phyloP scores from a whole-genome alignment of 2,329 filamentous ascomycete genomes.

The Aureobasidium sp. region DNA sequence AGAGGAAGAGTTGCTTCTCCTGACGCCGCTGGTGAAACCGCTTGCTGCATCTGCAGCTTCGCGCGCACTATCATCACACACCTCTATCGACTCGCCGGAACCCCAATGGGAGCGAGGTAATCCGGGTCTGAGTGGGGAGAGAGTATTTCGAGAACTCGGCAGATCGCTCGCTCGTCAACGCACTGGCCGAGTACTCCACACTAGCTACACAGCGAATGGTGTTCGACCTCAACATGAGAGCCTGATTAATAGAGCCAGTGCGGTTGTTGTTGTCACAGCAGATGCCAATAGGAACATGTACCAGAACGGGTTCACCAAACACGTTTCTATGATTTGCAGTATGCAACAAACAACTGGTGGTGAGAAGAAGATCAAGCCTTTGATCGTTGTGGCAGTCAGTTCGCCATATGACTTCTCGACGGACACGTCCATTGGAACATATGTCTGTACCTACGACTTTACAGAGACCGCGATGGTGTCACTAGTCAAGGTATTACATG shows the following conservation, averaged over 20 bases:
- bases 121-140: slow-evolving; percentile 80
- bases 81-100: slow-evolving; percentile 46
- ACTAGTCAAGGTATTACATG: slow-evolving; percentile 73
- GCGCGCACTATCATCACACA: slow-evolving; percentile 57
- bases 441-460: slow-evolving; percentile 93
- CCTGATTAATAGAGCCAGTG: slow-evolving; percentile 77
- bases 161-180: slow-evolving; percentile 75
- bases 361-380: slow-evolving; percentile 66
- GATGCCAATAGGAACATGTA: slow-evolving; percentile 92
- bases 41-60: slow-evolving; percentile 79
- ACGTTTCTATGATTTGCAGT: slow-evolving; percentile 91
- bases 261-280: slow-evolving; percentile 83
- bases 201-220: slow-evolving; percentile 90
- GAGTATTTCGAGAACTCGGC: slow-evolving; percentile 83
- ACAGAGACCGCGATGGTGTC: slow-evolving; percentile 85
- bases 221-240: slow-evolving; percentile 90
- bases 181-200: slow-evolving; percentile 80
- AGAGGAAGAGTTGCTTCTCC: slow-evolving; percentile 78
- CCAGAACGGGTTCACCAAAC: slow-evolving; percentile 90
- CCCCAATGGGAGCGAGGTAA: slow-evolving; percentile 49
- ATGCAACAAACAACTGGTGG: slow-evolving; percentile 63
- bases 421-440: slow-evolving; percentile 82
- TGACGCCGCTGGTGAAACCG: slow-evolving; percentile 86
- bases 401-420: slow-evolving; percentile 96
- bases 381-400: slow-evolving; percentile 87